Conservation (phyloP, 2,329 filamentous ascomycete species). For the Penicillium sp. region DNA sequence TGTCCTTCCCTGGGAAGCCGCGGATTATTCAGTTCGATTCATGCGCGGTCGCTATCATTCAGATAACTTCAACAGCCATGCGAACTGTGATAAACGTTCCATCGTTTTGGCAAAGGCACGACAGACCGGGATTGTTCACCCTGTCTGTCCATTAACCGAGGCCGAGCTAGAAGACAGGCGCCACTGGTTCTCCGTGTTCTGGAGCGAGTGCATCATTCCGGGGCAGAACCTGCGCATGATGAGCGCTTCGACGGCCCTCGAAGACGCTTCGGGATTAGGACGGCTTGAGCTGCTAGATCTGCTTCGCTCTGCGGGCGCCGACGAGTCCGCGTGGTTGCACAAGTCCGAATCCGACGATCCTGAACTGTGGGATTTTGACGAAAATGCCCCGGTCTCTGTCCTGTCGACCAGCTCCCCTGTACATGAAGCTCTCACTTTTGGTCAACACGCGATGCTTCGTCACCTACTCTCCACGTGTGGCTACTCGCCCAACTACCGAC, state of each 20-base stretch:
- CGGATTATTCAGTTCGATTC: constrained; percentile 14
- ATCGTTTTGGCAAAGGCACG: constrained; percentile 14
- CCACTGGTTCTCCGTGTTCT: constrained; percentile 18
- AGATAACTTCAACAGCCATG: not conserved
- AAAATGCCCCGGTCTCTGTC: constrained; percentile 9
- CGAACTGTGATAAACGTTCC: not conserved
- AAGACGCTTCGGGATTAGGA: constrained; percentile 14
- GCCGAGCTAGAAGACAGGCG: constrained; percentile 19
- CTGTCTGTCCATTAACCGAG: constrained; percentile 15
- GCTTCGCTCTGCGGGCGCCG: constrained; percentile 18
- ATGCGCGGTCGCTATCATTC: constrained; percentile 12
- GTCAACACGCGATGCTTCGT: constrained; percentile 13
- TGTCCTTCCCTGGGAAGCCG: not conserved
- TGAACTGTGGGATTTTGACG: constrained; percentile 3
- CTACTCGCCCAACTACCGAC: constrained; percentile 21
- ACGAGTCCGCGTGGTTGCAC: constrained; percentile 21
- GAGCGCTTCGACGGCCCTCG: constrained; percentile 18
- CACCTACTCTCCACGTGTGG: constrained; percentile 18
- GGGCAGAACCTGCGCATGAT: constrained; percentile 11
- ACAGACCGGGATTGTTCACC: constrained; percentile 12
- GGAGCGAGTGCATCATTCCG: constrained; percentile 22
- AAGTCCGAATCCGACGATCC: not conserved
- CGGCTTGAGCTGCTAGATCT: constrained; percentile 12
- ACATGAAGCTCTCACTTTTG: constrained; percentile 18
- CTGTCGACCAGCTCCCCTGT: constrained; percentile 20